These are phyloP conservation scores for Fusarium dimerum DNA, from an alignment of 2,329 filamentous ascomycete species.

Conservation along the genomic window DNA sequence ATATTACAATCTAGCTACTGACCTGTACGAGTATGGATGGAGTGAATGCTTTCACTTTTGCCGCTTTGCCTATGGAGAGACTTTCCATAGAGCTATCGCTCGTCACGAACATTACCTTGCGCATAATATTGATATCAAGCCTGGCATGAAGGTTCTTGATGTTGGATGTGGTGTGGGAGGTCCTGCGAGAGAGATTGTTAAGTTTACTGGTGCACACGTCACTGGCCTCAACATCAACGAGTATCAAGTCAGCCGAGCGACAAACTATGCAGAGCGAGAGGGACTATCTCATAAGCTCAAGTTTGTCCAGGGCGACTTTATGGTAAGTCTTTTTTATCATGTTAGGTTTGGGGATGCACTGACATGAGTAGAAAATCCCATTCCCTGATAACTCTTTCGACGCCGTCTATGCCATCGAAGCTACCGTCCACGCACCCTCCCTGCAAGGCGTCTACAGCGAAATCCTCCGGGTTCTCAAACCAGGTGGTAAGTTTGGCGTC, in stretches of 20 bases:
- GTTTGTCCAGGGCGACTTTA: conserved; percentile 92
- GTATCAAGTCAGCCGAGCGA: conserved; percentile 91
- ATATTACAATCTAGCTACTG: conserved; percentile 91
- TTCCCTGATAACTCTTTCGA: conserved; percentile 89
- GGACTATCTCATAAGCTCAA: conserved; percentile 73
- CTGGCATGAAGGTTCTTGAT: conserved; percentile 85
- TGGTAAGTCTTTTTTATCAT: conserved; percentile 52
- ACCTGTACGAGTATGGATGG: conserved; percentile 94
- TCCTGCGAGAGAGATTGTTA: conserved; percentile 90
- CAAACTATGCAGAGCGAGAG: conserved; percentile 76
- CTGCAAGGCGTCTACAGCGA: conserved; percentile 87
- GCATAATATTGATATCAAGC: conserved; percentile 76
- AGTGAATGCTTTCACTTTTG: conserved; percentile 93
- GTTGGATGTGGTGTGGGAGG: conserved; percentile 94
- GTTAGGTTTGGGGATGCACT: neutral
- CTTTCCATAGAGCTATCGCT: conserved; percentile 84
- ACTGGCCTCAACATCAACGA: conserved; percentile 96
- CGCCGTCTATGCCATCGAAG: conserved; percentile 92
- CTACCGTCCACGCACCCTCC: conserved; percentile 86
- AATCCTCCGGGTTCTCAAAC: conserved; percentile 89
- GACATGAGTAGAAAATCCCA: conserved; percentile 70
- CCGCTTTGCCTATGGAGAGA: conserved; percentile 81
- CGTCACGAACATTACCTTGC: conserved; percentile 96
- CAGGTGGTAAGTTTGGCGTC: conserved; percentile 89
- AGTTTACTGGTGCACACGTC: conserved; percentile 84